phyloP scores from a whole-genome alignment of 495 filamentous ascomycete genomes.

The Aspergillus olivimuriae region DNA sequence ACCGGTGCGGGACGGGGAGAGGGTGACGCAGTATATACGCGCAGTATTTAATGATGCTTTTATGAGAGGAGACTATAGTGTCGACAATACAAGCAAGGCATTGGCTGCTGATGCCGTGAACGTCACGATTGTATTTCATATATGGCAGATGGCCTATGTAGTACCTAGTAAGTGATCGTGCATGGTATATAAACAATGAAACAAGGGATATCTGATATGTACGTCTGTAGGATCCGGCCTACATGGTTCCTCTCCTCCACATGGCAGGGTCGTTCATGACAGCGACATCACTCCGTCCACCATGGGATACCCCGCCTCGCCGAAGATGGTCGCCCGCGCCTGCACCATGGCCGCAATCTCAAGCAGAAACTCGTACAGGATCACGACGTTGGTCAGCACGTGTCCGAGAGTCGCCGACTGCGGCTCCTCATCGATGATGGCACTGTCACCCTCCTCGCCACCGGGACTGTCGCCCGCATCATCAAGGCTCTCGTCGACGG shows the following conservation, averaged over 20 bases:
- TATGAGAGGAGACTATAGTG: too few relatives aligned
- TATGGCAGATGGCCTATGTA: too few relatives aligned
- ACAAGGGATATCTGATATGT: neutral
- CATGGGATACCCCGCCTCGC: slow-evolving; percentile 77
- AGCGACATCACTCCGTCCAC: too few relatives aligned
- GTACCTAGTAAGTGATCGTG: too few relatives aligned
- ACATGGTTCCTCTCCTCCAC: too few relatives aligned
- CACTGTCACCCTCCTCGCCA: slow-evolving; percentile 33
- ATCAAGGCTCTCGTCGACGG: slow-evolving; percentile 21
- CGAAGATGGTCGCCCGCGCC: slow-evolving; percentile 77
- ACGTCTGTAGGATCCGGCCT: neutral
- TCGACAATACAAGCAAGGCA: too few relatives aligned
- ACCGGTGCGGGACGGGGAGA: too few relatives aligned
- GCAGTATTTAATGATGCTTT: too few relatives aligned
- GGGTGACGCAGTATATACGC: neutral
- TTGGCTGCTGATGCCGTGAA: too few relatives aligned
- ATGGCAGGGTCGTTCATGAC: neutral
- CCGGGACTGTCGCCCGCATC: slow-evolving; percentile 23
- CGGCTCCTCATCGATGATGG: slow-evolving; percentile 18
- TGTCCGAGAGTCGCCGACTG: slow-evolving; percentile 64
- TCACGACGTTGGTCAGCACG: slow-evolving; percentile 64
- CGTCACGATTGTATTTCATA: too few relatives aligned
- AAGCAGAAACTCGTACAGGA: slow-evolving; percentile 71
- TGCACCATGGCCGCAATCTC: slow-evolving; percentile 85
- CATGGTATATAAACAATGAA: neutral